phyloP scores from a whole-genome alignment of 768 basidiomycete species.

The Lactifluus pinguis region DNA sequence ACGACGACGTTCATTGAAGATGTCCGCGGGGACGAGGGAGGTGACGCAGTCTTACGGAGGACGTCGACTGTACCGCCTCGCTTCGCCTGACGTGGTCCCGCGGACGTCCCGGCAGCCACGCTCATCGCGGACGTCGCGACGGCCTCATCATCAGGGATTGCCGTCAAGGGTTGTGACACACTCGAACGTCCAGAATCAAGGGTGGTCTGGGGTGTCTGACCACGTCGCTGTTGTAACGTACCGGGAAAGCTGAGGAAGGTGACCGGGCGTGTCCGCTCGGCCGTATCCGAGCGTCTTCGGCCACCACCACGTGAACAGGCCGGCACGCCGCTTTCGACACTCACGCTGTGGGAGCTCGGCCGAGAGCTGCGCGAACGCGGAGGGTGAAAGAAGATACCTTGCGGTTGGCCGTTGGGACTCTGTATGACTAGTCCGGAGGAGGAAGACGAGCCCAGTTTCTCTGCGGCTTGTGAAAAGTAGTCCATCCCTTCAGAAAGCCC shows the following conservation, averaged over 20 bases:
- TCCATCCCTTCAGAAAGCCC: conserved; percentile 65
- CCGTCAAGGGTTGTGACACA: neutral
- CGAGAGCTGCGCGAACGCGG: conserved; percentile 29
- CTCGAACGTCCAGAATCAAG: neutral
- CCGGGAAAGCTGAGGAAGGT: conserved; percentile 7
- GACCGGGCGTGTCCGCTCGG: conserved; percentile 8
- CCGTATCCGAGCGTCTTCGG: conserved; percentile 11
- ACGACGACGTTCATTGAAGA: conserved; percentile 15
- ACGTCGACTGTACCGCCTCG: conserved; percentile 24
- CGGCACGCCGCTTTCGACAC: neutral
- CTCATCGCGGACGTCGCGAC: neutral
- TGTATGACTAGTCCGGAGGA: conserved; percentile 86
- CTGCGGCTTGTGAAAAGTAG: conserved; percentile 61
- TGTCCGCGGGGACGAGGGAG: conserved; percentile 29
- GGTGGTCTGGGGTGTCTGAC: neutral
- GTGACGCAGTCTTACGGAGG: conserved; percentile 27
- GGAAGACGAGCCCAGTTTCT: conserved; percentile 63
- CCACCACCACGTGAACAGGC: conserved; percentile 3
- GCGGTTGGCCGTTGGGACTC: conserved; percentile 85
- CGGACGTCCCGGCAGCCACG: neutral
- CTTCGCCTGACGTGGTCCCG: conserved; percentile 18
- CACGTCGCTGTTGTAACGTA: conserved; percentile 1
- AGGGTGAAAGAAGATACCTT: conserved; percentile 93
- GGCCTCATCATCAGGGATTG: conserved; percentile 3
- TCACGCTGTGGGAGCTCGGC: conserved; percentile 6